Conservation (phyloP, 805 yeast genomes). For the Nakazawaea ambrosiae region DNA sequence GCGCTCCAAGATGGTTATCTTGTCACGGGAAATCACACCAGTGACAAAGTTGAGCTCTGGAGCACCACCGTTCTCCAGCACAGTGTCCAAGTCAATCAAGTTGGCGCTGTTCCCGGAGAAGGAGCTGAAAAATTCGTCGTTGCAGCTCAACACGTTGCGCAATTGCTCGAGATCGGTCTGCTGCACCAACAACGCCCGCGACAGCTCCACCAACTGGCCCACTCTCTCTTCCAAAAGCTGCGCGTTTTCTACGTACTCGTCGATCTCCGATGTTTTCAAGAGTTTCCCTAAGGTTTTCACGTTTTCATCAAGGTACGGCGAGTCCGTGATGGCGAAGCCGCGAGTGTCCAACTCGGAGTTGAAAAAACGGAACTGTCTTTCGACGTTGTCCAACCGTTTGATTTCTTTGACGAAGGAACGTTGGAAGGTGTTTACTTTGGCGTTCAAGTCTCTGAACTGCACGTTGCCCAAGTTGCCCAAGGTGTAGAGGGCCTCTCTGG, state of each 20-base stretch:
- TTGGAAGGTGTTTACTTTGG: conserved; percentile 77
- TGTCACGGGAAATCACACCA: conserved; percentile 75
- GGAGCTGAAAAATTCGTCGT: conserved; percentile 38
- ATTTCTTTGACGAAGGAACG: conserved; percentile 86
- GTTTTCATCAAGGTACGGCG: conserved; percentile 8
- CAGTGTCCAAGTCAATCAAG: conserved; percentile 17
- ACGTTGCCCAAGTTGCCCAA: conserved; percentile 82
- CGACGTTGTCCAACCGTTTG: conserved; percentile 76
- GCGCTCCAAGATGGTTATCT: conserved; percentile 65
- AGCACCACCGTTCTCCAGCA: conserved; percentile 30
- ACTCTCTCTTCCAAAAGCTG: conserved; percentile 69
- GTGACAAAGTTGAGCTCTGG: conserved; percentile 46
- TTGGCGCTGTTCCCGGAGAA: conserved; percentile 17
- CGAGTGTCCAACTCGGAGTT: conserved; percentile 44
- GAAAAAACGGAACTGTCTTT: conserved; percentile 68
- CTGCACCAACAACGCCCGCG: conserved; percentile 53
- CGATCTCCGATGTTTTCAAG: conserved; percentile 48
- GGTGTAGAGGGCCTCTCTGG: conserved; percentile 79
- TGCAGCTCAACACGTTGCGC: conserved; percentile 50
- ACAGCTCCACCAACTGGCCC: conserved; percentile 60
- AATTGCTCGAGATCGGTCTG: conserved; percentile 66
- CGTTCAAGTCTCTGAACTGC: conserved; percentile 85
- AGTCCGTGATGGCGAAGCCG: conserved; percentile 26
- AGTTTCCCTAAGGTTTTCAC: conserved; percentile 5
- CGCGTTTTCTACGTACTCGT: conserved; percentile 59